Base-by-base conservation (phyloP, 1,284 basidiomycete genomes). In the Cryptococcus sp. region DNA sequence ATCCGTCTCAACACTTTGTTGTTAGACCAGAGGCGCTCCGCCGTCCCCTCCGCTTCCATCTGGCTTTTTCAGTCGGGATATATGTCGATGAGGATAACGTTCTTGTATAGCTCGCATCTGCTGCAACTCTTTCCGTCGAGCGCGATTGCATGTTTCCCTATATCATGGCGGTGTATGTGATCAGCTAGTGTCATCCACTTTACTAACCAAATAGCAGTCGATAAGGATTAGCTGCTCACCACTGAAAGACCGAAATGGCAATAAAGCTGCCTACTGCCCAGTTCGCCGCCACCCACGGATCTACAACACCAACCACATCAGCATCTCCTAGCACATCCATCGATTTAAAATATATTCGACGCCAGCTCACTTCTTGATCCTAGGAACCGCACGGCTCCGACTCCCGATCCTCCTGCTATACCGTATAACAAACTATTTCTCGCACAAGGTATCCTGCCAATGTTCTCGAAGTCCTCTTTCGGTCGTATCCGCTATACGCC, bases 81-180 rank as follows among this genome's bases (percentile, higher is more conserved):
- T 63, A 58, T 78, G 77, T 52, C 76, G 66, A 65, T 77, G 73
- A 6, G 77, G 70, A 62, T 71, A 79, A 25, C 62, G 57, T 43
- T 78, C 76, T 53, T 77, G 73, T 55, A 79, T 77, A 50, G 59
- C 50, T 11, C 70, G 64, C 76, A 78, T 75, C 47, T 73, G 64
- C 13, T 63, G 61, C 16, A 76, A 58, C 58, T 78, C 74, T 56
- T 72, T 72, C 20, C 65, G 63, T 43, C 75, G 66, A 47, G 72
- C 72, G 15, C 61, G 56, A 41, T 69, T 68, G 62, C 77, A 78
- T 41, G 66, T 66, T 46, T 76, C 66, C 75, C 77, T 78, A 25
- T 38, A 23, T 29, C 6, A 39, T 22, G n/a, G 40, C 23, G n/a
- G 29, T 22, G 38, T 4, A 37, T 13, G n/a, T 40, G 43, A 45